Evolutionary conservation across 495 filamentous ascomycete genomes (phyloP).

Genomic region (Acidomyces sp.): DNA sequence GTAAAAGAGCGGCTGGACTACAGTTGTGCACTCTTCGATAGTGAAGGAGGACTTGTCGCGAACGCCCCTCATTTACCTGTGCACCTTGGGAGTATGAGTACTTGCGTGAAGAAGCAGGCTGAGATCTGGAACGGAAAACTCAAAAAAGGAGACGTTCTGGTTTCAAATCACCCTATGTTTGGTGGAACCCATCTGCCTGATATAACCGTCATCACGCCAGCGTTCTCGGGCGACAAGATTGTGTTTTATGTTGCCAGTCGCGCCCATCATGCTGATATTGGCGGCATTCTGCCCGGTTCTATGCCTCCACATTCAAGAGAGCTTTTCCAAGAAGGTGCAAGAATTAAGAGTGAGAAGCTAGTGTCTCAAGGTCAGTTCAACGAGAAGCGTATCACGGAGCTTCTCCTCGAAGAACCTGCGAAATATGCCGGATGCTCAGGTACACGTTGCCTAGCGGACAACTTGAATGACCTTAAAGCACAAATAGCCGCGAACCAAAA

Average conservation of each 20-base stretch:
- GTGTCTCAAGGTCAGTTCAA: slow-evolving; percentile 83
- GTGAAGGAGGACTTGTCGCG: slow-evolving; percentile 79
- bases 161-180: slow-evolving; percentile 90
- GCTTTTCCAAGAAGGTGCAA: slow-evolving; percentile 85
- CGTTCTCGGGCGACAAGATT: slow-evolving; percentile 76
- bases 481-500: slow-evolving; percentile 95
- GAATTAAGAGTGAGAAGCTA: slow-evolving; percentile 87
- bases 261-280: slow-evolving; percentile 94
- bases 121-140: slow-evolving; percentile 85
- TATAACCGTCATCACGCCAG: slow-evolving; percentile 88
- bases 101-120: slow-evolving; percentile 84
- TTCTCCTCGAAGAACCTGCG: slow-evolving; percentile 73
- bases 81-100: slow-evolving; percentile 87
- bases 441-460: slow-evolving; percentile 81
- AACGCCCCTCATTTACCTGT: slow-evolving; percentile 93
- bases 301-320: slow-evolving; percentile 95
- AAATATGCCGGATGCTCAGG: slow-evolving; percentile 78
- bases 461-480: slow-evolving; percentile 90
- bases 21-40: slow-evolving; percentile 89
- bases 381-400: slow-evolving; percentile 70
- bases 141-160: slow-evolving; percentile 82
- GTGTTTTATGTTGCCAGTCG: slow-evolving; percentile 94
- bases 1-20: slow-evolving; percentile 97
- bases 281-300: slow-evolving; percentile 85
- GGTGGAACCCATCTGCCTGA: slow-evolving; percentile 83